A percentile compares a stretch with the other conserved stretches of the same genome.
phyloP scores from a whole-genome alignment of 2,329 filamentous ascomycete genomes.

The Fusarium sp. region DNA sequence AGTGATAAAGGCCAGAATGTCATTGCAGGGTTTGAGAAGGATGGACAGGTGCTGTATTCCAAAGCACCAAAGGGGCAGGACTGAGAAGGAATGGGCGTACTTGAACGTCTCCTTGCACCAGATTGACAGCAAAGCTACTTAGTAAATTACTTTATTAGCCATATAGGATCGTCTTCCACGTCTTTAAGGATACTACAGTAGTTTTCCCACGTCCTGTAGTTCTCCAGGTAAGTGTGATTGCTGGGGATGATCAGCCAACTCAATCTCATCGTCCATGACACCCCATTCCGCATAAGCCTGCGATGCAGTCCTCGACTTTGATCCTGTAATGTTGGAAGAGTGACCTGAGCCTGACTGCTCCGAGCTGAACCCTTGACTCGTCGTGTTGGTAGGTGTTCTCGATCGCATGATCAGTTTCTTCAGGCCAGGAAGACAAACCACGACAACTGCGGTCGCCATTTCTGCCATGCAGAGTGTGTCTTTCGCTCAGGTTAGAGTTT shows the following conservation, averaged over 20 bases:
- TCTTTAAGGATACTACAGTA: not conserved
- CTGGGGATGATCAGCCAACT: not conserved
- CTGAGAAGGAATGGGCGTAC: accelerated
- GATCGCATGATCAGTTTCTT: not conserved
- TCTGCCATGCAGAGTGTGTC: constrained; percentile 1
- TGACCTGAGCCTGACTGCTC: not conserved
- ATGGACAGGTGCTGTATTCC: constrained; percentile 21
- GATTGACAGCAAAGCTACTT: not conserved
- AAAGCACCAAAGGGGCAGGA: not conserved
- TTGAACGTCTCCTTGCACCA: not conserved
- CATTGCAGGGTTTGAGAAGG: constrained; percentile 25
- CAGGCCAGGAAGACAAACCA: constrained; percentile 2
- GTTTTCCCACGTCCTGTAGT: not conserved
- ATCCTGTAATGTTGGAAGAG: not conserved
- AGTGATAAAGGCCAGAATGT: constrained; percentile 27
- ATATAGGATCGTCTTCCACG: no score
- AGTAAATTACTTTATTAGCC: no score
- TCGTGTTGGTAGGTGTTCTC: not conserved
- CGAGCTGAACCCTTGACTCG: not conserved
- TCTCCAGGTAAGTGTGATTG: no score
- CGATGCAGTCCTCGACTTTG: not conserved
- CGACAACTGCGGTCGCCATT: constrained; percentile 12
- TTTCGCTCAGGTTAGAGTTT: not conserved
- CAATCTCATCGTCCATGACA: constrained; percentile 14
- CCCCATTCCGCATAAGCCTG: constrained; percentile 12